phyloP scores from a whole-genome alignment of 2,329 filamentous ascomycete genomes.

The Fusarium nisikadoi region DNA sequence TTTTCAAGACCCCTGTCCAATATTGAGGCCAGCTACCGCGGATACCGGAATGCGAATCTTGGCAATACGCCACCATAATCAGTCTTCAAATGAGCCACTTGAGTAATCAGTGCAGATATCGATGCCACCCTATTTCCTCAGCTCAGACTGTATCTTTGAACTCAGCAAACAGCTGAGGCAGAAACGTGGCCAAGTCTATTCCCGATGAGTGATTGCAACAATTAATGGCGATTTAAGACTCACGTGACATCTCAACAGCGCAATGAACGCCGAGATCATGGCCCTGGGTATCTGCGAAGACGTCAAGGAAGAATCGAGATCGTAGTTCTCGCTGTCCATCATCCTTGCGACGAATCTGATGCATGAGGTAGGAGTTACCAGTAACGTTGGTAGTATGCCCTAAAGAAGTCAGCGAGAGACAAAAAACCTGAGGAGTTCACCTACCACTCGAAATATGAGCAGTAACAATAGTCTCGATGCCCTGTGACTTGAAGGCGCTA shows the following conservation, averaged over 20 bases:
- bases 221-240: neutral
- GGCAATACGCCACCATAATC: neutral
- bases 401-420: fast-evolving
- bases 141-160: neutral
- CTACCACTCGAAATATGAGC: neutral
- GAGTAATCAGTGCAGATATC: too few relatives aligned
- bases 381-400: neutral
- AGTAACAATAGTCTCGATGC: neutral
- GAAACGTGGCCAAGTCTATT: neutral
- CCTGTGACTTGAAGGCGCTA: neutral
- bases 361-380: neutral
- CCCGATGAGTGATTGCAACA: neutral
- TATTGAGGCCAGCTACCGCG: neutral
- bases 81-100: neutral
- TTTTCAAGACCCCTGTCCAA: neutral
- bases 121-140: too few relatives aligned
- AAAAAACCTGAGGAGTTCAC: fast-evolving
- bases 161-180: neutral
- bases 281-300: neutral
- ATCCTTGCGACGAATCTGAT: neutral
- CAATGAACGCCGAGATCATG: neutral
- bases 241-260: neutral
- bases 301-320: neutral
- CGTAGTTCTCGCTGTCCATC: neutral
- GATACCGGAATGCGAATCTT: neutral